Evolutionary conservation across 163 green algal species (phyloP), one percentile per base, ranked within the genome.

Genomic region (Chlorella variabilis): DNA sequence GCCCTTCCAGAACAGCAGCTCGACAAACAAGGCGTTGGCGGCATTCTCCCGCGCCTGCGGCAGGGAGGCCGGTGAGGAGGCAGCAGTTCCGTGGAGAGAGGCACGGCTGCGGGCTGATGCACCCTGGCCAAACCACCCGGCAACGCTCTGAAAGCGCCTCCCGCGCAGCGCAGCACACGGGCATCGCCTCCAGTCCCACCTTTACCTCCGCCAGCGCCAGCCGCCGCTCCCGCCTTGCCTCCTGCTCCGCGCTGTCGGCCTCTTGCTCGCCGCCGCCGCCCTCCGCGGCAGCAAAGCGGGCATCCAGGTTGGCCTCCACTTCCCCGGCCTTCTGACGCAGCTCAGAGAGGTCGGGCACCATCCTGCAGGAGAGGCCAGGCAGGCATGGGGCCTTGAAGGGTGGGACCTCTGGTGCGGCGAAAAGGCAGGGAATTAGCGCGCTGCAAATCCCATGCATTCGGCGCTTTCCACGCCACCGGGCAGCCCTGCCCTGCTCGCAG

Each of bases 1-100:
- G 38, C 78, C 85, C 71, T 93, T 95, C 94, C 94, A 97, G 74
- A 97, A 97, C 83, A 97, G 77, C 41, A 97, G 54, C 81, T 97
- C 93, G 38, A 97, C 67, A 45, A 93, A 92, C 65, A 93, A 67
- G 77, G 94, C 90, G 61, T 75, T 74, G 23, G 88, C 84, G 21
- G 80, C 80, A 27, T 71, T 87, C 75, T 89, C 74, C 34, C 71
- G 31, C 27, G 59, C 49, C 78, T 83, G 77, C 65, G 45, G n/a
- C 18, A 74, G 36, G 65, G 29, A 25, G 54, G 54, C 15, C 5
- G 54, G 54, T n/a, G 23, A n/a, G 18, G 7, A 5, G 4, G 15
- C n/a, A n/a, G n/a, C n/a, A n/a, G n/a, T n/a, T n/a, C n/a, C n/a
- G n/a, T n/a, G n/a, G n/a, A n/a, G n/a, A n/a, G n/a, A n/a, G n/a